Evolutionary conservation across 192 early-diverging fungal genomes (phyloP), one percentile per base, ranked within the genome.

Genomic region (Chytriomyces confervae): DNA sequence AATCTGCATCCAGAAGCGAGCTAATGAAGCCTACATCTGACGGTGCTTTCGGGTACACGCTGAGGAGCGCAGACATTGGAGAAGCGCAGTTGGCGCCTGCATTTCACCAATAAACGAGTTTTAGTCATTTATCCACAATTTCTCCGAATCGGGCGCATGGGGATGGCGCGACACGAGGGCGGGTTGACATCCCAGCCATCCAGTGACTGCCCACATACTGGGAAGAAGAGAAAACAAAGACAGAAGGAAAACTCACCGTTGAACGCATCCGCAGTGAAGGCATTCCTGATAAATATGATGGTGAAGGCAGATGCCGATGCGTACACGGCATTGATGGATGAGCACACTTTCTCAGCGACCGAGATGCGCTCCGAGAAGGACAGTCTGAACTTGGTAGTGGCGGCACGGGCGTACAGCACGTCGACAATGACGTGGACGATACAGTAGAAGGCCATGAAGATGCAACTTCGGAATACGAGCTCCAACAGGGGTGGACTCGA

Each of bases 351-450:
- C 61, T 75, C 72, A 16, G 61, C 11, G 44, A 75, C 61, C 29
- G 61, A 63, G 46, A 75, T 75, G 57, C 72, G 57, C 11, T 75
- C 72, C n/a, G 72, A 75, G 61, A 63, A 63, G 44, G 61, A 45
- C 16, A 75, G 72, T 7, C 20, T 16, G 72, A 61, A 63, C 57
- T 44, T 18, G 36, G 13, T 6, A 9, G 57, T 46, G n/a, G 47
- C 36, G 36, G 10, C 16, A 10, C 20, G 10, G 24, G 18, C 72
- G 20, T 23, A 24, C 9, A 61, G 45, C 57, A n/a, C n/a, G 45
- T 75, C 72, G 13, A 63, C 18, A 10, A 75, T 13, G 5, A 63
- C 72, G 46, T 75, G 72, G 18, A 75, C 11, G 46, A 75, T 43
- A 44, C 72, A 64, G 72, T 75, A 75, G 11, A 45, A 13, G 29